Evolutionary conservation across 2,329 filamentous ascomycete genomes (phyloP).

Genomic region (Knufia petricola): DNA sequence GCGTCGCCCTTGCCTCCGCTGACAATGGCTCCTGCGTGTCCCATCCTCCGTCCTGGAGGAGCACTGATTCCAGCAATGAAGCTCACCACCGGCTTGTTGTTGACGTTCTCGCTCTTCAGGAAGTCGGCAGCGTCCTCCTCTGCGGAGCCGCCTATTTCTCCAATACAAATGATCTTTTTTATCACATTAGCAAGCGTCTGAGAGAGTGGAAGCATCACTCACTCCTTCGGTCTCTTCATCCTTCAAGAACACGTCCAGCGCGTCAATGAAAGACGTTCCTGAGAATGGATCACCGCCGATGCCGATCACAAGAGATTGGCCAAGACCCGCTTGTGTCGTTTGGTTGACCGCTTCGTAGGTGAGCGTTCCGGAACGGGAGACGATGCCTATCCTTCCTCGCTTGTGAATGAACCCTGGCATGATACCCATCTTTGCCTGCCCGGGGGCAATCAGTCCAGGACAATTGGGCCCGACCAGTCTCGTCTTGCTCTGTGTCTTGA

Average conservation of each 20-base stretch:
- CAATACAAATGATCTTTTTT: too few species aligned
- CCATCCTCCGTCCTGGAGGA: constrained; percentile 93
- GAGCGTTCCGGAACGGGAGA: constrained; percentile 93
- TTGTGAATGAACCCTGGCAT: constrained; percentile 94
- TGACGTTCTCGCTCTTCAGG: constrained; percentile 81
- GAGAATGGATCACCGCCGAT: constrained; percentile 98
- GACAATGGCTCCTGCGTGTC: constrained; percentile 96
- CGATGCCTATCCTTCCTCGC: constrained; percentile 95
- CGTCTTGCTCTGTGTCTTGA: constrained; percentile 96
- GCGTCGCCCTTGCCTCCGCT: constrained; percentile 95
- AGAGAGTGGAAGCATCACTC: too few species aligned
- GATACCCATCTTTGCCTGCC: constrained; percentile 99
- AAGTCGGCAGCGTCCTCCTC: constrained; percentile 98
- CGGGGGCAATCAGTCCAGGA: constrained; percentile 84
- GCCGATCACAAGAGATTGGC: constrained; percentile 94
- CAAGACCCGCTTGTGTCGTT: constrained; percentile 91
- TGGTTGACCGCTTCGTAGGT: constrained; percentile 99
- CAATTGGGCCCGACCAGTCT: constrained; percentile 96
- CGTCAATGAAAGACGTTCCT: constrained; percentile 99
- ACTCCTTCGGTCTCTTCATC: constrained; percentile 97
- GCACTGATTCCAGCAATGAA: constrained; percentile 99
- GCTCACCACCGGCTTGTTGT: constrained; percentile 91
- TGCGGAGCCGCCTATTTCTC: constrained; percentile 93
- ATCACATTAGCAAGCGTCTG: too few species aligned
- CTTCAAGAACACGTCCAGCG: constrained; percentile 90